Conservation (phyloP, 805 yeast genomes). For the Kodamaea neixiangensis region DNA sequence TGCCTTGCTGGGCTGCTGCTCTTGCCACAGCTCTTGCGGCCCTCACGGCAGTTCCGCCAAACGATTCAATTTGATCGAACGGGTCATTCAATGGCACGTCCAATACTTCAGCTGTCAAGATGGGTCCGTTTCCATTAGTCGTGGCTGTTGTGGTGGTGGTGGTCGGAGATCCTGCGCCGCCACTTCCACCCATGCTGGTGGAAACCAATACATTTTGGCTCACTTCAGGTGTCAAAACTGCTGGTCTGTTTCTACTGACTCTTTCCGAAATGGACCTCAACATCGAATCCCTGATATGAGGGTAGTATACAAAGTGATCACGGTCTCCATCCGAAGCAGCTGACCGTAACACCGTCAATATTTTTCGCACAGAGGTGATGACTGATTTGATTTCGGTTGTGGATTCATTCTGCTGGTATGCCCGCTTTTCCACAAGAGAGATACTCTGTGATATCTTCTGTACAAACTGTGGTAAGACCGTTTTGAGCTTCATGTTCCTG, state of each 20-base stretch:
- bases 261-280: conserved; percentile 29
- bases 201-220: conserved; percentile 33
- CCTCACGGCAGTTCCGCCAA: not conserved
- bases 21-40: not conserved
- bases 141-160: conserved; percentile 14
- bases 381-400: conserved; percentile 23
- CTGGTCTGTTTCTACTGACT: conserved; percentile 35
- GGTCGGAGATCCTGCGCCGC: conserved; percentile 12
- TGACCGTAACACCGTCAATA: conserved; percentile 27
- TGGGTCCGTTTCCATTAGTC: conserved; percentile 15
- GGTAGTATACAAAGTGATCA: conserved; percentile 28
- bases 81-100: conserved; percentile 6
- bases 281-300: conserved; percentile 23
- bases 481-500: conserved; percentile 20
- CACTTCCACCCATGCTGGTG: conserved; percentile 22
- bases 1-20: not conserved
- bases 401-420: conserved; percentile 36
- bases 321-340: conserved; percentile 26
- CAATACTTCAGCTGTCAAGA: conserved; percentile 10
- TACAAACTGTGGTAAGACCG: conserved; percentile 40
- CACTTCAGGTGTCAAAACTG: conserved; percentile 38
- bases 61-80: not conserved
- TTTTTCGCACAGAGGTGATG: conserved; percentile 27
- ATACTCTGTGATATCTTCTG: conserved; percentile 36
- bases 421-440: conserved; percentile 37